Evolutionary conservation across 257 asterid genomes (phyloP).

Genomic region (Solanum bukasovii): DNA sequence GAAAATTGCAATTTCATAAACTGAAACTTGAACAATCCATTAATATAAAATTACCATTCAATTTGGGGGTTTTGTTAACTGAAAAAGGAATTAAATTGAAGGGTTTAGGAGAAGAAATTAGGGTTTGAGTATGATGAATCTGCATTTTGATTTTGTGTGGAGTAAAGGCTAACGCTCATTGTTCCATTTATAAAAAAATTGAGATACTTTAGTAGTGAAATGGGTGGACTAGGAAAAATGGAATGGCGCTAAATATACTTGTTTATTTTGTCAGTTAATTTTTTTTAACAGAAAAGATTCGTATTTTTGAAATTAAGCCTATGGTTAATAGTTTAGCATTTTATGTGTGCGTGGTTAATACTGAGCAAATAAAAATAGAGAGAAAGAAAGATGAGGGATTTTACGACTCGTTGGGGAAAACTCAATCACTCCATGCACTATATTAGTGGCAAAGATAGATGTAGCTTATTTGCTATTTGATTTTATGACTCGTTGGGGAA

Average conservation of each 20-base stretch:
- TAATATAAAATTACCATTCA: constrained; percentile 16
- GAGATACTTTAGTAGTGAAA: constrained; percentile 5
- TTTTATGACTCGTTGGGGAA: no score
- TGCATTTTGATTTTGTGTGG: constrained; percentile 16
- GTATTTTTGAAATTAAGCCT: no score
- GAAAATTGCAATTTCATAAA: background rate
- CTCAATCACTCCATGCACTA: no score
- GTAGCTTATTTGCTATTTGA: no score
- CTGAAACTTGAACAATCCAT: background rate
- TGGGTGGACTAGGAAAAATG: constrained; percentile 34
- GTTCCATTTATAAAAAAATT: background rate
- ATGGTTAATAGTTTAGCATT: no score
- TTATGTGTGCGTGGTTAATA: no score
- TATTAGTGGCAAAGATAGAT: no score
- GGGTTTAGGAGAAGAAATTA: constrained; percentile 10
- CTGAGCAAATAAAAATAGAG: no score
- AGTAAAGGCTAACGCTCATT: background rate
- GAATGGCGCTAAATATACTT: constrained; percentile 22
- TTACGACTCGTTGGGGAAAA: no score
- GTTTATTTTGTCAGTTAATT: background rate
- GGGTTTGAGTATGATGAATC: constrained; percentile 21
- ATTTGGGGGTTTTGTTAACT: constrained; percentile 2
- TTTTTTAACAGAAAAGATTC: background rate
- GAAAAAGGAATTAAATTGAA: background rate
- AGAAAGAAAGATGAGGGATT: accelerated